Evolutionary conservation across 164 flowering plant genomes (phyloP).

Genomic region (Santalum album): DNA sequence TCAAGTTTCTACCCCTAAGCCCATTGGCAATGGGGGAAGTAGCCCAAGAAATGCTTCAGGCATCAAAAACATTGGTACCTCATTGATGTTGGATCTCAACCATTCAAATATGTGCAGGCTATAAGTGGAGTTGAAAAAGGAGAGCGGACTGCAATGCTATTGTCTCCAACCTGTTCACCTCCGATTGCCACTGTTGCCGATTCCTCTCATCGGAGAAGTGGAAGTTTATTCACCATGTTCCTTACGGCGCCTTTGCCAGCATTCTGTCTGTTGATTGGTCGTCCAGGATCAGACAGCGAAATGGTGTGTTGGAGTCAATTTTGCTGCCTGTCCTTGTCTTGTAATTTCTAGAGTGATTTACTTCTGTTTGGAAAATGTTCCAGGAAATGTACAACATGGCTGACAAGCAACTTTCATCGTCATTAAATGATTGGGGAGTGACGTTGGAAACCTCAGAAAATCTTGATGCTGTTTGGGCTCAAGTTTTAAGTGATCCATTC

Average conservation of each 20-base stretch:
- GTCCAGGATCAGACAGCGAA: conserved; percentile 51
- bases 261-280: conserved; percentile 67
- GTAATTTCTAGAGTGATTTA: background rate
- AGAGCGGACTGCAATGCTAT: conserved; percentile 71
- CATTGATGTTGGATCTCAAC: too few species aligned
- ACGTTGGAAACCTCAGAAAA: conserved; percentile 49
- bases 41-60: too few species aligned
- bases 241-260: conserved; percentile 90
- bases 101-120: conserved; percentile 52
- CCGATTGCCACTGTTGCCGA: conserved; percentile 29
- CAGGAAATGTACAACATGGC: conserved; percentile 59
- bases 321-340: background rate
- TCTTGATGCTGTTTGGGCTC: conserved; percentile 82
- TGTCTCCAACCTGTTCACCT: conserved; percentile 57
- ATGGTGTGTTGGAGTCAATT: conserved; percentile 35
- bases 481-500: conserved; percentile 73
- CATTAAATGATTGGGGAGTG: conserved; percentile 60
- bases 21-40: too few species aligned
- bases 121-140: conserved; percentile 73
- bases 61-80: too few species aligned
- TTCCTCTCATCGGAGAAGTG: conserved; percentile 44
- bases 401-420: conserved; percentile 58
- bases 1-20: background rate
- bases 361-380: conserved; percentile 7
- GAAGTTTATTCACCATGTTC: conserved; percentile 78